Base-by-base conservation (phyloP, 2,329 filamentous ascomycete genomes). In the Diaporthe helianthi region DNA sequence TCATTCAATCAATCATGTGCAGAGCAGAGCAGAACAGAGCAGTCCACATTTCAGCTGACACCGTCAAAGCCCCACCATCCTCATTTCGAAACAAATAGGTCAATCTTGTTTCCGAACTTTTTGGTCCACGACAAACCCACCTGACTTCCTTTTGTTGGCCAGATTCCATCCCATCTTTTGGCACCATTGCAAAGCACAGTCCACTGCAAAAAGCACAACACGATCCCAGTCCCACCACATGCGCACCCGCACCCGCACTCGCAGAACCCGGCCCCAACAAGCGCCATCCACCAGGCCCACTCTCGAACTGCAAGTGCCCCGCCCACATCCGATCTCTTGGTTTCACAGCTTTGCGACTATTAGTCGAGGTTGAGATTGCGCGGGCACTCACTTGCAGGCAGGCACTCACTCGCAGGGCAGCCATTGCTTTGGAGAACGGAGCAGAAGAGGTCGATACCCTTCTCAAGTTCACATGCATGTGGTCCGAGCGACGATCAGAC, bases 401-500 rank as follows among this genome's bases (percentile, higher is more conserved):
- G 13, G 13, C 36, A 3, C 9, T 5, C 33, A 33, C 33, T 33
- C 9, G n/a, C n/a, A n/a, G n/a, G n/a, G n/a, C n/a, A n/a, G n/a
- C n/a, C n/a, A n/a, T n/a, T n/a, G n/a, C n/a, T 12, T 33, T 12
- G 33, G 33, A 54, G 52, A 10, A 10, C 13, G 26, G 15, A 24
- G 15, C 38, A 41, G 38, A 17, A 60, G 36, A 10, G 17, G 33
- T 4, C 24, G 44, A 17, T n/a, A 9, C 17, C 51, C 19, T 1
- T 19, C 26, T n/a, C n/a, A n/a, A n/a, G n/a, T 36, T 33, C n/a
- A 36, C 41, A 49, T 33, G 58, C n/a, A 36, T 29, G 36, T 33
- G 58, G 29, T 49, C 58, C 58, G 44, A 49, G 58, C 44, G 58
- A 63, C 58, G 58, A 63, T 63, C 58, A 63, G 41, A 63, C 58